Evolutionary conservation across 2,329 filamentous ascomycete genomes (phyloP), one percentile per base, ranked within the genome.

Genomic region (Ophiognomonia clavigignenti-juglandacearum): DNA sequence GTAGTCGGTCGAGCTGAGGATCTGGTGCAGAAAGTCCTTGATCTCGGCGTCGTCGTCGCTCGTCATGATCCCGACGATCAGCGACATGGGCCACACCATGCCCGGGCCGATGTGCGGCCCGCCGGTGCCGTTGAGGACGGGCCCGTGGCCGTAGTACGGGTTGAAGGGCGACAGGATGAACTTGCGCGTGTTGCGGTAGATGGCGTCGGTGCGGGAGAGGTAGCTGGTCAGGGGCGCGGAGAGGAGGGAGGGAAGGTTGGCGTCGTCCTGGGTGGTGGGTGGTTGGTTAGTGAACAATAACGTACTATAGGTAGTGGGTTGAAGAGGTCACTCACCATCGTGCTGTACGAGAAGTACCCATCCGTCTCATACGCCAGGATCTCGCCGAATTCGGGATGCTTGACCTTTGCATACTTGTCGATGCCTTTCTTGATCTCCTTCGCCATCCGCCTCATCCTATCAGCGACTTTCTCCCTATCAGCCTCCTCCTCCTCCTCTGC

Each of bases 61-160:
- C 6, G 83, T 87, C 74, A 85, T 80, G 16, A 81, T 80, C 58
- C 84, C 81, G 23, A 86, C 75, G 5, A 87, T 69, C 47, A 85
- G 67, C 46, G 76, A 80, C 81, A 87, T 86, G 4, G 84, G 83
- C 83, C 83, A 88, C n/a, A 82, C 83, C 55, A 84, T 77, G 56
- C 75, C 67, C 10, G 84, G 64, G 26, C 58, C 57, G 27, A 57
- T 54, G 40, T 61, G 58, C 11, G 57, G 57, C 3, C 57, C 58
- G n/a, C 58, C 58, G 3, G 54, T 56, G 16, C 51, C 65, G 34
- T 47, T 50, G 24, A 55, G 47, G 10, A 45, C 43, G 20, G 40
- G 36, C 14, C 53, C 53, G 39, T 50, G 48, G 22, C 43, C 50
- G 39, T 55, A 86, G 58, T 85, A 86, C 0, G 83, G 83, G 55